Percentiles rank a stretch among this genome's conserved stretches.
phyloP scores from a whole-genome alignment of 495 filamentous ascomycete genomes.

The Neurospora intermedia region DNA sequence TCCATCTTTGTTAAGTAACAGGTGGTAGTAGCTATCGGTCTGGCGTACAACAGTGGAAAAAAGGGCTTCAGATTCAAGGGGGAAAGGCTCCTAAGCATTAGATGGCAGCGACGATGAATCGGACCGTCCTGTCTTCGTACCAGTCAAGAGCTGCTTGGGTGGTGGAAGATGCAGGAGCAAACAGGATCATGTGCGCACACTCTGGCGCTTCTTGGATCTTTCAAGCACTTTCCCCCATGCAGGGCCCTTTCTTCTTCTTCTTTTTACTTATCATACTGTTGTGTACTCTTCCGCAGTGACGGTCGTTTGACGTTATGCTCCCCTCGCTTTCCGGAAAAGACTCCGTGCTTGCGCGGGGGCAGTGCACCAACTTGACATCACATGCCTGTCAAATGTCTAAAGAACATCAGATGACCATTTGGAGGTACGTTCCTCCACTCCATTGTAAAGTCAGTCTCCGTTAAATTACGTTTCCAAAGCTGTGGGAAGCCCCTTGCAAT shows the following conservation, averaged over 20 bases:
- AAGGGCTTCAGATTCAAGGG: neutral
- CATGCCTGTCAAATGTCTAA: neutral
- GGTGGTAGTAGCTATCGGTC: neutral
- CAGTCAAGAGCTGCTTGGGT: neutral
- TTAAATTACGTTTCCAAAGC: neutral
- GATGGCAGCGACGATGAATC: neutral
- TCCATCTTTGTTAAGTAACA: slow-evolving; percentile 10
- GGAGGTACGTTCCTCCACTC: neutral
- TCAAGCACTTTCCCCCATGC: neutral
- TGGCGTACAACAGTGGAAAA: neutral
- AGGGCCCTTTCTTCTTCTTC: neutral
- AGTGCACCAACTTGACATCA: neutral
- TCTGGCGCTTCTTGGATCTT: neutral
- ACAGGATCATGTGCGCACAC: neutral
- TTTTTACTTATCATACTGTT: no score
- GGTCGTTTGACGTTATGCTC: neutral
- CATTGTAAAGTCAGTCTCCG: neutral
- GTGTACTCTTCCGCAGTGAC: neutral
- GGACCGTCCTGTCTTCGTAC: neutral
- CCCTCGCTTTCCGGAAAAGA: neutral
- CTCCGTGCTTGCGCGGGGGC: neutral
- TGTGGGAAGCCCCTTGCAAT: neutral
- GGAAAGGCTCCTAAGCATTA: neutral
- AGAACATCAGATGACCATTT: neutral
- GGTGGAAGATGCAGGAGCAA: neutral